Conservation (phyloP, 192 early-diverging fungal genomes). For the Lobulomyces angularis region DNA sequence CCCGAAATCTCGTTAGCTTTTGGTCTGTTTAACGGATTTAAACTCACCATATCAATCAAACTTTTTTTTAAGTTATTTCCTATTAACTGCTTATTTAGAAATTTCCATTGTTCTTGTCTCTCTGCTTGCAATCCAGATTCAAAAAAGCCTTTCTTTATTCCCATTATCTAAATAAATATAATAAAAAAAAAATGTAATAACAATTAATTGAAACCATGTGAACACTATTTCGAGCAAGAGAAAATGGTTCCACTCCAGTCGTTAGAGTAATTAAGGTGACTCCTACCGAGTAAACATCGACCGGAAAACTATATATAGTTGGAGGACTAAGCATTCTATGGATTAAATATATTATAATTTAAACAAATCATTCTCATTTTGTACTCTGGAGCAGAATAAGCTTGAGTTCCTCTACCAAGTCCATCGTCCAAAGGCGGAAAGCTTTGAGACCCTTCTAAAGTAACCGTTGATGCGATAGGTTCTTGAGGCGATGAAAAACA, state of each 20-base stretch:
- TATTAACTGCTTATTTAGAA: no score
- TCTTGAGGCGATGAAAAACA: conserved; percentile 11
- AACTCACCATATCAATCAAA: no score
- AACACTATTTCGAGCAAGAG: conserved; percentile 12
- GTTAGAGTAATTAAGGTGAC: conserved; percentile 28
- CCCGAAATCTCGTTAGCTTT: no score
- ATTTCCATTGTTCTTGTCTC: no score
- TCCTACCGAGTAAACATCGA: conserved; percentile 38
- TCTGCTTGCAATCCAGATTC: conserved; percentile 28
- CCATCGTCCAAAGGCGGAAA: conserved; percentile 23
- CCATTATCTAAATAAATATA: no score
- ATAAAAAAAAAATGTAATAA: no score
- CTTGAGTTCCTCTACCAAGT: conserved; percentile 30
- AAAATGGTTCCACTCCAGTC: conserved; percentile 26
- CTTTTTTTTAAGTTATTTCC: no score
- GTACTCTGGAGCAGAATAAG: conserved; percentile 36
- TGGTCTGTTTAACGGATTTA: no score
- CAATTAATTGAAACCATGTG: no score
- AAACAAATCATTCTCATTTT: not conserved
- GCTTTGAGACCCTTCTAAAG: conserved; percentile 3
- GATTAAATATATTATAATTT: not conserved
- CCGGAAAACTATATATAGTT: conserved; percentile 33
- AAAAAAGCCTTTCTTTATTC: conserved; percentile 32
- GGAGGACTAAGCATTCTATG: conserved; percentile 4
- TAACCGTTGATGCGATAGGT: not conserved